Conservation (phyloP, 345 rosid genomes). For the Populus simonii region DNA sequence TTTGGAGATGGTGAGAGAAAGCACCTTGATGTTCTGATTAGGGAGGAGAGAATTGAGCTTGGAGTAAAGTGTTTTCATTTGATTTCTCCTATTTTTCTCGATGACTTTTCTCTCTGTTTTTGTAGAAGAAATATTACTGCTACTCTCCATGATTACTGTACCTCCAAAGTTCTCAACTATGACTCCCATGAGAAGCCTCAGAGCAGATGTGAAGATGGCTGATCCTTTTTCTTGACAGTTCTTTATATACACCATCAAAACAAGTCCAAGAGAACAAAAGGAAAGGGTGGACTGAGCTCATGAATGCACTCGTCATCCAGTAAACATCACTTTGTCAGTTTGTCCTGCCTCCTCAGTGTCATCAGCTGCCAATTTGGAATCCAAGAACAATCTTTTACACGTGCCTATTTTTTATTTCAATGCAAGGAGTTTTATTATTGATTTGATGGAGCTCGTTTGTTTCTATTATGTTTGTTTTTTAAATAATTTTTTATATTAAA, state of each 20-base stretch:
- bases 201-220: background rate
- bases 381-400: background rate
- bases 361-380: background rate
- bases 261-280: background rate
- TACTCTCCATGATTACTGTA: constrained; percentile 7
- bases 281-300: background rate
- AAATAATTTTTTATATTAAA: too few relatives aligned
- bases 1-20: background rate
- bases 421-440: background rate
- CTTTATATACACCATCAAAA: background rate
- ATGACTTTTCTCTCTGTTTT: constrained; percentile 48
- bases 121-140: constrained; percentile 11
- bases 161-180: background rate
- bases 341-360: background rate
- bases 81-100: constrained; percentile 53
- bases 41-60: constrained; percentile 51
- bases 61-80: constrained; percentile 44
- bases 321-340: background rate
- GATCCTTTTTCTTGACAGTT: background rate
- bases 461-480: too few relatives aligned
- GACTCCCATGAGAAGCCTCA: background rate
- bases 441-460: too few relatives aligned
- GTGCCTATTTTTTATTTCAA: background rate
- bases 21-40: constrained; percentile 26
- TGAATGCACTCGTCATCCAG: background rate